Base-by-base conservation (phyloP, 2,329 filamentous ascomycete species). In the Cladosporium oxysporum region DNA sequence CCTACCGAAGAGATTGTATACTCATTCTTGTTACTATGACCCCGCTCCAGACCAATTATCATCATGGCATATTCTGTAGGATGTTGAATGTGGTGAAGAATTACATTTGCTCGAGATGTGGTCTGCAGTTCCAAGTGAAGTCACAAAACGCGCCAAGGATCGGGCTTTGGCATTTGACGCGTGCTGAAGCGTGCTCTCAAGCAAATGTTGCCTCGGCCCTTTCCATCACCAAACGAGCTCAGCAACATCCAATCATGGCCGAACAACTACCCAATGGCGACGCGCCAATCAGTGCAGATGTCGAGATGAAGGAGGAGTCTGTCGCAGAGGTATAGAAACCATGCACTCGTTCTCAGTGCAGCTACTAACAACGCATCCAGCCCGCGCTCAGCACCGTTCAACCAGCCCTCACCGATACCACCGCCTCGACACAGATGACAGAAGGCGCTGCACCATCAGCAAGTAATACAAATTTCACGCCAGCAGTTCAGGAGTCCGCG, bases 241-340 rank as follows among this genome's bases (percentile, higher is more conserved):
- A 55, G 8, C 52, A 55, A 29, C 28, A 35, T 12, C 28, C 21
- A 28, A 72, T 11, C 16, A 77, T 76, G 75, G 74, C 72, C 18
- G 72, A 73, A 16, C 28, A 62, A 52, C 37, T 62, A 10, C 29
- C 71, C n/a, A 77, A 76, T 52, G 74, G 73, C 58, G 67, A 68
- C 28, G 58, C 60, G 26, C 60, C 66, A 6, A 41, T 66, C 3
- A 68, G 59, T 18, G 64, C 63, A 16, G 76, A 78, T 61, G 66
- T 76, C 5, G 75, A 76, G 63, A 78, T 78, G 76, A 78, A 77
- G 64, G 76, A 78, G 59, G 75, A 76, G 62, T 47, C 68, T 14
- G 68, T 66, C 11, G 55, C 66, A 63, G 73, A 75, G 65, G 74
- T 74, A 70, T 23, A 23, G 6, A 11, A 26, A 23, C 16, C 23